Conservation (phyloP, 176 grass and related monocot species). For the Musa schizocarpa region DNA sequence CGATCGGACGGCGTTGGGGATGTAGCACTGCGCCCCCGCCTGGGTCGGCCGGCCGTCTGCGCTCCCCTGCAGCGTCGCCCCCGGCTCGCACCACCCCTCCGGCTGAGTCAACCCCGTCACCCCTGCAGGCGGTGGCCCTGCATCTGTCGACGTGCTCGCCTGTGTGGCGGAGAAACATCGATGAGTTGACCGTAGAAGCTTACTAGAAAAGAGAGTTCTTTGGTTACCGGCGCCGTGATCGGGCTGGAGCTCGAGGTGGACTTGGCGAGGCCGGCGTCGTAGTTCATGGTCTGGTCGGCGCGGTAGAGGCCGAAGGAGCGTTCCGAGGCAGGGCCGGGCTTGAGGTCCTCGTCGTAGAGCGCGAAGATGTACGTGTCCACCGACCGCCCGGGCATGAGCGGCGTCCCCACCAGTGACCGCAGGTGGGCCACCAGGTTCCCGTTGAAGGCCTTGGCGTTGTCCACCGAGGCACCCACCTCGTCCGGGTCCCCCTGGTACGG, state of each 20-base stretch:
- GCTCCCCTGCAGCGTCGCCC: conserved; percentile 24
- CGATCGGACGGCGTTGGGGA: conserved; percentile 23
- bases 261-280: conserved; percentile 56
- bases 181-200: too few relatives aligned
- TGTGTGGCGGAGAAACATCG: neutral
- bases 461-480: conserved; percentile 63
- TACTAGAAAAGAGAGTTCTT: neutral
- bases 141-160: conserved; percentile 8
- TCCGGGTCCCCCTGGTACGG: conserved; percentile 67
- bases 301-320: conserved; percentile 77
- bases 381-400: conserved; percentile 56
- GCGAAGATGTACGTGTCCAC: conserved; percentile 95
- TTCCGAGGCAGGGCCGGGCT: conserved; percentile 67
- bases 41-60: conserved; percentile 25
- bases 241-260: conserved; percentile 16
- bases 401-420: conserved; percentile 59
- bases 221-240: conserved; percentile 7
- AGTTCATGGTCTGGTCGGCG: conserved; percentile 64
- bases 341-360: conserved; percentile 99
- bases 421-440: conserved; percentile 79
- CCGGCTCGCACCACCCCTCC: conserved; percentile 30
- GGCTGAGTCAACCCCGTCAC: conserved; percentile 5
- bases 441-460: conserved; percentile 82
- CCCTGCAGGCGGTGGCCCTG: conserved; percentile 6
- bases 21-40: conserved; percentile 25